Evolutionary conservation across 345 rosid genomes (phyloP).

Genomic region (Barbarea vulgaris): DNA sequence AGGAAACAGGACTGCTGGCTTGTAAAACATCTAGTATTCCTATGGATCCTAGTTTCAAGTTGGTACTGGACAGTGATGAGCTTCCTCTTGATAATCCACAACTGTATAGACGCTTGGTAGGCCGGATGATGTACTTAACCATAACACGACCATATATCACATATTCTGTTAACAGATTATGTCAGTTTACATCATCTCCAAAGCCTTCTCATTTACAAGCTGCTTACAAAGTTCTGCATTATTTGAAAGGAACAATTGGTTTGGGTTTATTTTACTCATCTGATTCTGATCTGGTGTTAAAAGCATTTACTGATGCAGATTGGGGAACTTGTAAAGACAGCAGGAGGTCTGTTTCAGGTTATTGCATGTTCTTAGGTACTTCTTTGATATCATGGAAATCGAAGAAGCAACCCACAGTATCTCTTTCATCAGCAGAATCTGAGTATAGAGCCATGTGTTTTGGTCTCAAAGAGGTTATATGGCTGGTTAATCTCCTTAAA

Average conservation of each 20-base stretch:
- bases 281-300: fast-evolving
- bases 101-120: background rate
- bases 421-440: background rate
- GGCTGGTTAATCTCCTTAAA: background rate
- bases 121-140: background rate
- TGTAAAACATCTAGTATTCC: background rate
- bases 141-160: background rate
- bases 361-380: background rate
- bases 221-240: background rate
- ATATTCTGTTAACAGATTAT: background rate
- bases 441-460: background rate
- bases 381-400: background rate
- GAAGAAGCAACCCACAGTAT: background rate
- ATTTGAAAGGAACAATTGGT: background rate
- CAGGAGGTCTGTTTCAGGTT: background rate
- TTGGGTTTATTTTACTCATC: background rate
- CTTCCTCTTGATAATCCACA: background rate
- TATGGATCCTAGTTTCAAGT: background rate
- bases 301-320: background rate
- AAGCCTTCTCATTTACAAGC: background rate
- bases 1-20: background rate
- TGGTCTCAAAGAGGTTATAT: background rate
- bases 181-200: background rate
- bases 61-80: background rate
- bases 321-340: background rate